Percentiles rank a stretch among this genome's conserved stretches.
These are phyloP conservation scores for Stachybotrys echinatus DNA, from an alignment of 2,329 filamentous ascomycete genomes.

Conservation along the genomic window DNA sequence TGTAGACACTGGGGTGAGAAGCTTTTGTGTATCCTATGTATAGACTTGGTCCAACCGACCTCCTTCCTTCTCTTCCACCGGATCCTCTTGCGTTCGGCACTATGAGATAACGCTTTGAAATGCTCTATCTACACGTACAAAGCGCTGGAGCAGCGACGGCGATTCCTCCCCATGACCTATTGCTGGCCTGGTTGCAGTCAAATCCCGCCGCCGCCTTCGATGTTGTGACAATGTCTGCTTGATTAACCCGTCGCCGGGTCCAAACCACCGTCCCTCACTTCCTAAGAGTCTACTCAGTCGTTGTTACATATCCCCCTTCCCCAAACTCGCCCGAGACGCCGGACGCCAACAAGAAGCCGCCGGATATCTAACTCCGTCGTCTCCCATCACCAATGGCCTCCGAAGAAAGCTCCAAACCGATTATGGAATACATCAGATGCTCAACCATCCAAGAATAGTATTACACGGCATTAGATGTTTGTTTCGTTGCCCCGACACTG, in stretches of 20 bases:
- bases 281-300: not conserved
- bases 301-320: not conserved
- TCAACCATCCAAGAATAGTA: not conserved
- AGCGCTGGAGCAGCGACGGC: not conserved
- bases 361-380: slow-evolving; percentile 11
- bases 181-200: not conserved
- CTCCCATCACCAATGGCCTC: slow-evolving; percentile 12
- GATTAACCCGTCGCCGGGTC: not conserved
- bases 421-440: not conserved
- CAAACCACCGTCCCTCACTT: not conserved
- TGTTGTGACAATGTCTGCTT: not conserved
- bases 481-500: not conserved
- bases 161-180: not conserved
- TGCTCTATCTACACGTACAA: not conserved
- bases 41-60: slow-evolving; percentile 24
- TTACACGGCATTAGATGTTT: not conserved
- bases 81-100: not conserved
- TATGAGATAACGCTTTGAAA: not conserved
- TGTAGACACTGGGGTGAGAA: slow-evolving; percentile 7
- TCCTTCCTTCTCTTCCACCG: slow-evolving; percentile 2
- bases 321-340: slow-evolving; percentile 15
- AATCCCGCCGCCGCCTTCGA: too few relatives aligned
- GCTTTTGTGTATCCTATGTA: slow-evolving; percentile 30
- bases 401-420: slow-evolving; percentile 3
- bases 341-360: slow-evolving; percentile 18